Evolutionary conservation across 2,329 filamentous ascomycete species (phyloP).

Genomic region (Rutstroemia sp.): DNA sequence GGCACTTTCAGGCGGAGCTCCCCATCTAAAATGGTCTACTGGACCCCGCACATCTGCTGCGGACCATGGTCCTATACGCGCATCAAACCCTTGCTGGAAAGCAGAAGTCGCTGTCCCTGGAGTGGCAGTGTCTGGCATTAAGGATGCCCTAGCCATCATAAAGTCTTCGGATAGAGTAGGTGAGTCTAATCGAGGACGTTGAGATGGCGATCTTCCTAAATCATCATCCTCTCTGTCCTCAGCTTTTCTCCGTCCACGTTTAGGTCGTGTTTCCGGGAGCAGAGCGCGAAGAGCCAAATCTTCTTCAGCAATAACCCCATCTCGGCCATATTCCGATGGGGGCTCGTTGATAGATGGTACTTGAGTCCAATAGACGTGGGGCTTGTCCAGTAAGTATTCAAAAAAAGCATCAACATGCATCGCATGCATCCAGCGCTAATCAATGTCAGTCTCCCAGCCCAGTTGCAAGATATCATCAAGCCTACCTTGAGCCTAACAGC

Average conservation of each 20-base stretch:
- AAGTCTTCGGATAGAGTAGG: conserved; percentile 37
- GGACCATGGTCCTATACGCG: conserved; percentile 25
- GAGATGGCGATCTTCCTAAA: conserved; percentile 44
- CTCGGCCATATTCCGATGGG: conserved; percentile 58
- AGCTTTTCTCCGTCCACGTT: conserved; percentile 53
- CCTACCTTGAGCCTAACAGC: conserved; percentile 81
- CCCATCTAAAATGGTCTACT: conserved; percentile 22
- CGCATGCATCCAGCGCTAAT: conserved; percentile 87
- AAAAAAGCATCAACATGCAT: conserved; percentile 96
- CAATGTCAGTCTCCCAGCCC: conserved; percentile 13
- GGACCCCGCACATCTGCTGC: conserved; percentile 22
- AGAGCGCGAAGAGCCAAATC: conserved; percentile 81
- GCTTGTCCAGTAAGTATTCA: conserved; percentile 73
- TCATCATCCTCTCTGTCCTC: conserved; percentile 49
- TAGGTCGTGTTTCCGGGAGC: conserved; percentile 66
- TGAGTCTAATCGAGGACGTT: conserved; percentile 55
- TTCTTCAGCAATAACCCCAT: conserved; percentile 79
- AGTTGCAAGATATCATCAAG: conserved; percentile 5
- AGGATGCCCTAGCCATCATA: conserved; percentile 26
- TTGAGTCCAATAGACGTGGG: conserved; percentile 72
- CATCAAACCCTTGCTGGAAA: conserved; percentile 20
- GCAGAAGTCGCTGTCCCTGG: conserved; percentile 35
- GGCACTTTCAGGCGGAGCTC: conserved; percentile 43
- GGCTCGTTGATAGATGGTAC: conserved; percentile 60
- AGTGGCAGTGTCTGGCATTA: conserved; percentile 30